phyloP scores from a whole-genome alignment of 148 eudicot genomes.

The Linanthus parryae region DNA sequence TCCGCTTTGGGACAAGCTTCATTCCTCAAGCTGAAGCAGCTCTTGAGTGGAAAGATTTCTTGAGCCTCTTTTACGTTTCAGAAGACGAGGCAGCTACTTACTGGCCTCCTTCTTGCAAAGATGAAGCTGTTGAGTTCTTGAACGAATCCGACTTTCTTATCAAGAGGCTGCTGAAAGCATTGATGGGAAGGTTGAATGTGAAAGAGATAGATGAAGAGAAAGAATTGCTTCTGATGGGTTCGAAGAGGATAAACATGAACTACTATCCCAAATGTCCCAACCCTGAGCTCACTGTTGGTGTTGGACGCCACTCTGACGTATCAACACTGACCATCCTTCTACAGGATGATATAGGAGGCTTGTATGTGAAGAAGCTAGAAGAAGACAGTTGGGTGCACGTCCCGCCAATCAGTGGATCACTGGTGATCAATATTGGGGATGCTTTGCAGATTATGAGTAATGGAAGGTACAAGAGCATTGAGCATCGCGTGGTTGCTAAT shows the following conservation, averaged over 20 bases:
- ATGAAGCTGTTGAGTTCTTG: conserved; percentile 26
- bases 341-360: conserved; percentile 26
- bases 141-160: conserved; percentile 6
- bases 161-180: conserved; percentile 16
- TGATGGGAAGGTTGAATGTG: conserved; percentile 26
- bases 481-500: conserved; percentile 47
- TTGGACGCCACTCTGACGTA: conserved; percentile 27
- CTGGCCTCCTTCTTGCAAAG: conserved; percentile 5
- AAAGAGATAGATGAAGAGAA: conserved; percentile 8
- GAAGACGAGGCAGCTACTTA: background rate
- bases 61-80: too few species aligned
- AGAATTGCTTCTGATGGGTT: conserved; percentile 12
- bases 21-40: conserved; percentile 22
- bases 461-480: conserved; percentile 49
- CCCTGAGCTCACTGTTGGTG: conserved; percentile 25
- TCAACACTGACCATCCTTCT: conserved; percentile 28
- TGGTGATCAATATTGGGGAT: conserved; percentile 58
- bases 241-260: conserved; percentile 18
- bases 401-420: conserved; percentile 38
- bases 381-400: conserved; percentile 21
- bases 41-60: conserved; percentile 31
- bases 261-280: conserved; percentile 37
- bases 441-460: conserved; percentile 56
- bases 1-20: conserved; percentile 22
- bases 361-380: conserved; percentile 12